These are phyloP conservation scores for Pistacia vera DNA, from an alignment of 345 rosid genomes.

Conservation along the genomic window DNA sequence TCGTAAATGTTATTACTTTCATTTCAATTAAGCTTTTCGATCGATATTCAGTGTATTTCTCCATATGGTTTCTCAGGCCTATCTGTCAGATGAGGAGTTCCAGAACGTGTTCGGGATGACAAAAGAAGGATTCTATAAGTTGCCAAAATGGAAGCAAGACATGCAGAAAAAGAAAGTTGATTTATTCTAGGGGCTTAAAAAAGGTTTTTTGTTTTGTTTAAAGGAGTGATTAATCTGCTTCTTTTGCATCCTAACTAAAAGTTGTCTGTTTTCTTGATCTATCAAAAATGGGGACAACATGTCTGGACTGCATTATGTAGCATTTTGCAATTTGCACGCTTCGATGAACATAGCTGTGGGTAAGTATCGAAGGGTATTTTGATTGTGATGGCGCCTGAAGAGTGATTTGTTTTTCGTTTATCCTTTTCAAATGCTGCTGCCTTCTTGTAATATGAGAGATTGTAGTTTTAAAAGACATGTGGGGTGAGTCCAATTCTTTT, in stretches of 20 bases:
- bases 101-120: conserved; percentile 63
- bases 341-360: conserved; percentile 19
- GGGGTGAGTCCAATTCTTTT: conserved; percentile 35
- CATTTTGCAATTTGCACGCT: conserved; percentile 18
- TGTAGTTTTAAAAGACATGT: conserved; percentile 34
- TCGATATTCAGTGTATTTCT: conserved; percentile 3
- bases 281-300: conserved; percentile 8
- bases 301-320: conserved; percentile 28
- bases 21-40: neutral
- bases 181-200: conserved; percentile 49
- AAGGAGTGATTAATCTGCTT: conserved; percentile 23
- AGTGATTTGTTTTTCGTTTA: conserved; percentile 24
- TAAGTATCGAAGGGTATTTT: conserved; percentile 16
- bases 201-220: neutral
- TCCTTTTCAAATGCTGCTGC: conserved; percentile 18
- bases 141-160: conserved; percentile 99
- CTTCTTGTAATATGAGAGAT: conserved; percentile 29
- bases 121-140: conserved; percentile 76
- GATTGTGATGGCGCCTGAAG: conserved; percentile 43
- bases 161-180: conserved; percentile 82
- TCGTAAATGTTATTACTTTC: neutral
- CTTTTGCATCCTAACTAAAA: conserved; percentile 19
- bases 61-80: conserved; percentile 52
- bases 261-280: conserved; percentile 13
- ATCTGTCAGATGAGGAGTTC: conserved; percentile 85